Evolutionary conservation across 2,329 filamentous ascomycete genomes (phyloP), one percentile per base, ranked within the genome.

Genomic region (Beauveria bassiana): DNA sequence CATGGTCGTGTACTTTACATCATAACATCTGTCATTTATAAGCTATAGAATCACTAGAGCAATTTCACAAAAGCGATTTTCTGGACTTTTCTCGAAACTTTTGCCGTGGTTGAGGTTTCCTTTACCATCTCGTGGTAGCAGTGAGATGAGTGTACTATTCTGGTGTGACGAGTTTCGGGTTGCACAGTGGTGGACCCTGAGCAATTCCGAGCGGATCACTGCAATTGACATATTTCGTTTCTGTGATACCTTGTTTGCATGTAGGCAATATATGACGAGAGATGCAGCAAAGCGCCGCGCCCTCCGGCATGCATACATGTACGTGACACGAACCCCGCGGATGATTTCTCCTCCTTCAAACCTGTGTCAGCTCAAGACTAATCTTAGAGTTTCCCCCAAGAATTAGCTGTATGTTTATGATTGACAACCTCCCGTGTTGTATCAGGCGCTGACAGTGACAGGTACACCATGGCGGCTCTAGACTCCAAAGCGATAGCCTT

Each of bases 1-100:
- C 72, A 85, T 93, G 78, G 90, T 96, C 38, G 92, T 98, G 56
- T 98, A 93, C 75, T 93, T 97, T 69, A 79, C 81, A 7, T 81
- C 81, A 40, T 84, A 61, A 70, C 45, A 49, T 14, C 18, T 18
- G 28, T 50, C 12, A 46, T 31, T 51, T 40, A 22, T 22, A 14
- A 40, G 52, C 49, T 24, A 55, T 42, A 42, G 26, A 31, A 12
- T 14, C 18, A 31, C 38, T n/a, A 62, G 62, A 60, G 54, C 56
- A 61, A 49, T 43, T 61, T 34, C 3, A 12, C 7, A 16, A 24
- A 47, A 38, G 8, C n/a, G 20, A 22, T 6, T 26, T 38, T 9
- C 8, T 24, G 9, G 5, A 1, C 0, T 18, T 8, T 31, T 22
- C 22, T 3, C 18, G 2, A 55, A 12, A 9, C 6, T 18, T 43